phyloP scores from a whole-genome alignment of 306 rosid genomes.

The Carpinus fangiana region DNA sequence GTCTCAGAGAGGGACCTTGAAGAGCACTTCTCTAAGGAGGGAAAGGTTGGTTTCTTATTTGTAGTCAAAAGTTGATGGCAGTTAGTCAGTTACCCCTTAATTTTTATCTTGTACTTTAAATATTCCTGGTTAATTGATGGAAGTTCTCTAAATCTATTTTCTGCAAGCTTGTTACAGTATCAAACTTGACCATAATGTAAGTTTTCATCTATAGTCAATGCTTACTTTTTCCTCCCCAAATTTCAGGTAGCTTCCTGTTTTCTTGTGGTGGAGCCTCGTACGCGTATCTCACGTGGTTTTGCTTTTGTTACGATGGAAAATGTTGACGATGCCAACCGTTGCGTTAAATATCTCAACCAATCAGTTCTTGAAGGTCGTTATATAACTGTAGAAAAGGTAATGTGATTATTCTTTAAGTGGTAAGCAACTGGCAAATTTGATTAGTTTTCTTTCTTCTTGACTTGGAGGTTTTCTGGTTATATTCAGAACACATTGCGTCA shows the following conservation, averaged over 20 bases:
- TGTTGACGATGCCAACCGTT: conserved; percentile 80
- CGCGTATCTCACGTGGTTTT: conserved; percentile 93
- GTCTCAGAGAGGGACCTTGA: conserved; percentile 86
- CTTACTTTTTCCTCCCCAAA: not conserved
- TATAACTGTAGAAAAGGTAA: conserved; percentile 95
- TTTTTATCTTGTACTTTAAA: not conserved
- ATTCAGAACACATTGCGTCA: conserved; percentile 94
- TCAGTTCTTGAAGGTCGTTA: conserved; percentile 93
- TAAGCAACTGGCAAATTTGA: conserved; percentile 25
- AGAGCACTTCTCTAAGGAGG: conserved; percentile 92
- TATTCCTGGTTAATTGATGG: not conserved
- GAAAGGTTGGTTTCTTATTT: conserved; percentile 58
- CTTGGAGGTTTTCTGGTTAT: conserved; percentile 91
- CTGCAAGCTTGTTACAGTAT: conserved; percentile 6
- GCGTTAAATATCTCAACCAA: conserved; percentile 90
- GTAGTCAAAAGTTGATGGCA: not conserved
- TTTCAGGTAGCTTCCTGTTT: conserved; percentile 92
- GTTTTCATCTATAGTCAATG: conserved; percentile 6
- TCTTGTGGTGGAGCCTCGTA: conserved; percentile 93
- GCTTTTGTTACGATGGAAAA: conserved; percentile 86
- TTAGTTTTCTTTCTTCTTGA: conserved; percentile 56
- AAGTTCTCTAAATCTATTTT: not conserved
- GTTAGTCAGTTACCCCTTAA: not conserved
- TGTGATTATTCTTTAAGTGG: conserved; percentile 30
- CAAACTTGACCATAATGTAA: not conserved